Conservation (phyloP, 2,329 filamentous ascomycete species). For the Dothideomycetidae sp. region DNA sequence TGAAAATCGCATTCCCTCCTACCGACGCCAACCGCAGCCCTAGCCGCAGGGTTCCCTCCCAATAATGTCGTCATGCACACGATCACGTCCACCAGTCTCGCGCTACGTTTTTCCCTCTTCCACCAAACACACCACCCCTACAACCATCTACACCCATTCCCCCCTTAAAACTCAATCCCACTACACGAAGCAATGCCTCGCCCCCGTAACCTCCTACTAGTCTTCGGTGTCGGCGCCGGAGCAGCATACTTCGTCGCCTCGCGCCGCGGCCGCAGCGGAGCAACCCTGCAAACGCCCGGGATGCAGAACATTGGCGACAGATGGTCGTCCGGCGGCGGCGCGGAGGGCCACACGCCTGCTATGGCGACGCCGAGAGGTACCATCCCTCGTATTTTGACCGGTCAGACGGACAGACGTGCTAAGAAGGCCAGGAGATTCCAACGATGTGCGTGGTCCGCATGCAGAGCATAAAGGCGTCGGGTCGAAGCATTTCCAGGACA, state of each 20-base stretch:
- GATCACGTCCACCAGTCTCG: not conserved
- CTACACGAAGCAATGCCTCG: slow-evolving; percentile 9
- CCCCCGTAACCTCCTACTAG: slow-evolving; percentile 18
- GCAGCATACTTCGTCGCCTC: slow-evolving; percentile 16
- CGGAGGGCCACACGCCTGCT: slow-evolving; percentile 22
- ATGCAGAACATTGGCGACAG: slow-evolving; percentile 22
- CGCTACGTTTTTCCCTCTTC: too few relatives aligned
- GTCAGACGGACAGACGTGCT: too few relatives aligned
- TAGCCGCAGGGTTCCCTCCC: too few relatives aligned
- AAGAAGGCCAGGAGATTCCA: slow-evolving; percentile 1
- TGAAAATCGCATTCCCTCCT: too few relatives aligned
- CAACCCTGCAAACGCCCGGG: slow-evolving; percentile 23
- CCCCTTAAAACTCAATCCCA: not conserved
- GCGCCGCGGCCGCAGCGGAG: slow-evolving; percentile 7
- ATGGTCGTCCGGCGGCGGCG: slow-evolving; percentile 22
- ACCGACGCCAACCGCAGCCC: too few relatives aligned
- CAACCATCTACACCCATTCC: not conserved
- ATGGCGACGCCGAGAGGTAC: slow-evolving; percentile 23
- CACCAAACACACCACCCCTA: not conserved
- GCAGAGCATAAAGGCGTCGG: slow-evolving; percentile 19
- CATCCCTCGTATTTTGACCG: too few relatives aligned
- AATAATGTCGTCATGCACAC: slow-evolving; percentile 8
- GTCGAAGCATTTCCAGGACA: slow-evolving; percentile 21
- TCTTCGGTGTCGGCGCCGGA: slow-evolving; percentile 17
- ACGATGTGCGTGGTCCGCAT: not conserved